Evolutionary conservation across 2,329 filamentous ascomycete genomes (phyloP).

Genomic region (Fragosphaeria purpurea): DNA sequence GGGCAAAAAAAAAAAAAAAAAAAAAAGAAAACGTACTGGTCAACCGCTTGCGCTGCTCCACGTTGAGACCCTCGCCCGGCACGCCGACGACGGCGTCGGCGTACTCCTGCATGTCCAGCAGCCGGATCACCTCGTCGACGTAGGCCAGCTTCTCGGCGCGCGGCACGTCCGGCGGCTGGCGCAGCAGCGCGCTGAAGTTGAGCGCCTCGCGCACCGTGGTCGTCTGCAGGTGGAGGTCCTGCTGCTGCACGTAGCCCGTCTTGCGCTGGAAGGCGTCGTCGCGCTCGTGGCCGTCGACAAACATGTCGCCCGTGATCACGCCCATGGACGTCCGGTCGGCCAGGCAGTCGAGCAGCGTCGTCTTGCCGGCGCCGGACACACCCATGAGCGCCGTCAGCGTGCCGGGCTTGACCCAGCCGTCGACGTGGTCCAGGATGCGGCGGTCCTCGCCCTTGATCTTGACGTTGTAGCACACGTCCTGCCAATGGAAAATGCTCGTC

Average conservation of each 20-base stretch:
- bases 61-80: constrained; percentile 73
- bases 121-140: constrained; percentile 82
- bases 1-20: too few relatives aligned
- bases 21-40: constrained; percentile 48
- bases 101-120: constrained; percentile 83
- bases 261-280: constrained; percentile 83
- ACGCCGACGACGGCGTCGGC: constrained; percentile 87
- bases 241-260: constrained; percentile 86
- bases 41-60: constrained; percentile 62
- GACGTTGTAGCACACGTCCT: constrained; percentile 65
- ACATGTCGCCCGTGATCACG: constrained; percentile 77
- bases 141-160: constrained; percentile 75
- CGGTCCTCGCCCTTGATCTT: constrained; percentile 71
- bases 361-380: constrained; percentile 85
- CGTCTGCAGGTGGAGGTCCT: constrained; percentile 82
- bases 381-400: constrained; percentile 87
- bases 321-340: constrained; percentile 83
- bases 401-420: constrained; percentile 90
- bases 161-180: constrained; percentile 66
- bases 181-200: constrained; percentile 74
- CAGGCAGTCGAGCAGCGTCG: constrained; percentile 76
- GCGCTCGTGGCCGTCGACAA: constrained; percentile 53
- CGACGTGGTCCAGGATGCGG: constrained; percentile 75
- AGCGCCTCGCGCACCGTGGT: constrained; percentile 83
- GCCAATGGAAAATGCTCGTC: constrained; percentile 81